These are phyloP conservation scores for Phytophthora idaei DNA, from an alignment of 352 stramenopile species.

Conservation along the genomic window DNA sequence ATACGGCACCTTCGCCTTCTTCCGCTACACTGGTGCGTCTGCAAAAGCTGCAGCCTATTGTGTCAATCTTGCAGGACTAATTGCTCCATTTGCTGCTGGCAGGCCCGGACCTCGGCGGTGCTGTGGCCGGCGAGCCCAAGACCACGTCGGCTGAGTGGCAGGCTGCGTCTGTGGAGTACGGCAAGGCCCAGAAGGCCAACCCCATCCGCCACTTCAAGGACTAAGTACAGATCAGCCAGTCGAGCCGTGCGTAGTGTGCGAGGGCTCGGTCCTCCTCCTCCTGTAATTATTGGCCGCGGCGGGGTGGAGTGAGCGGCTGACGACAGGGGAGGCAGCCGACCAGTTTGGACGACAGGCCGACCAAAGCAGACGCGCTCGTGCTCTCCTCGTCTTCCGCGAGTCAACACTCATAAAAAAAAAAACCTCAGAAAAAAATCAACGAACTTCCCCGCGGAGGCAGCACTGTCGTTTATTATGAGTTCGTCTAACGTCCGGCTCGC, in stretches of 20 bases:
- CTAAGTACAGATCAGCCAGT: constrained; percentile 50
- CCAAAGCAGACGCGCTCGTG: constrained; percentile 5
- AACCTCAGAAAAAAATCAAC: constrained; percentile 31
- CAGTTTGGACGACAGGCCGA: too few relatives aligned
- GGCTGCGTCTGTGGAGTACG: constrained; percentile 78
- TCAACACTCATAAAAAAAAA: constrained; percentile 30
- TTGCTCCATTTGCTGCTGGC: constrained; percentile 3
- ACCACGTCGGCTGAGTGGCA: constrained; percentile 82
- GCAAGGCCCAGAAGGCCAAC: constrained; percentile 82
- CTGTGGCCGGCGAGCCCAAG: constrained; percentile 53
- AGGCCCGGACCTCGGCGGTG: constrained; percentile 73
- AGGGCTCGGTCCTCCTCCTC: constrained; percentile 10
- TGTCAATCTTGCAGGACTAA: constrained; percentile 1
- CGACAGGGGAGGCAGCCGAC: constrained; percentile 8
- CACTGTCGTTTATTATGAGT: constrained; percentile 1
- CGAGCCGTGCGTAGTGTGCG: constrained; percentile 13
- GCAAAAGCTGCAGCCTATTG: neutral
- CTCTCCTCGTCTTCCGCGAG: constrained; percentile 13
- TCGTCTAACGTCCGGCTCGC: neutral
- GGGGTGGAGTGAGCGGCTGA: constrained; percentile 21
- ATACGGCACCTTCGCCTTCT: constrained; percentile 51
- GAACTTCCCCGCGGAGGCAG: constrained; percentile 14
- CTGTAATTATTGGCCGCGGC: constrained; percentile 40
- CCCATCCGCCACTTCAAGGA: constrained; percentile 84
- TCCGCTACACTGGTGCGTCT: constrained; percentile 69